These are phyloP conservation scores for Forsythia viridissima DNA, from an alignment of 257 asterid genomes.

Conservation along the genomic window DNA sequence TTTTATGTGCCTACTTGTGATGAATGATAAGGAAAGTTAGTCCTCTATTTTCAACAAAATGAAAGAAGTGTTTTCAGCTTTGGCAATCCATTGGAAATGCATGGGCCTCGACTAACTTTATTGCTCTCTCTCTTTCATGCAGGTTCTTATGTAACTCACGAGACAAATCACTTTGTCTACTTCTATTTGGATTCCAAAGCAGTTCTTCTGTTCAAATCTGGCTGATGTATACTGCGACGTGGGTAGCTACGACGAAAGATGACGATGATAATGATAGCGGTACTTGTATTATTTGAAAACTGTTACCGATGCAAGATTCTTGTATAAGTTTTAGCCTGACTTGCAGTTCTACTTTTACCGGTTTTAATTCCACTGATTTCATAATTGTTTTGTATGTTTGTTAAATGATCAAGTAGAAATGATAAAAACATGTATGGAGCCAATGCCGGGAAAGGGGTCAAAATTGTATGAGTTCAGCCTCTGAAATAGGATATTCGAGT, in stretches of 20 bases:
- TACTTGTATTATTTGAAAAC: slow-evolving; percentile 43
- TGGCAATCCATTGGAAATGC: slow-evolving; percentile 2
- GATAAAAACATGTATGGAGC: not conserved
- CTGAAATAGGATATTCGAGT: not conserved
- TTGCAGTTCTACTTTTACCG: not conserved
- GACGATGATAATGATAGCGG: slow-evolving; percentile 28
- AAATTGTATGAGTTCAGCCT: not conserved
- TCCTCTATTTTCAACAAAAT: not conserved
- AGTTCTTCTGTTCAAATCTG: slow-evolving; percentile 92
- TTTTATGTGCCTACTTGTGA: not conserved
- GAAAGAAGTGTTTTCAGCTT: not conserved
- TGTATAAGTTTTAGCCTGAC: slow-evolving; percentile 44
- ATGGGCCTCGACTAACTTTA: slow-evolving; percentile 13
- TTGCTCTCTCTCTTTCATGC: slow-evolving; percentile 11
- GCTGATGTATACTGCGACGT: slow-evolving; percentile 45
- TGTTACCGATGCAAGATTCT: slow-evolving; percentile 37
- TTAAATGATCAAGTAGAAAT: not conserved
- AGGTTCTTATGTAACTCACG: slow-evolving; percentile 99
- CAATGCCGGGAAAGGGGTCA: not conserved
- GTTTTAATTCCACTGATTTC: slow-evolving; percentile 6
- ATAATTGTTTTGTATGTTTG: not conserved
- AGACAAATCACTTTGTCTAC: slow-evolving; percentile 98
- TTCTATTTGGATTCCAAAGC: slow-evolving; percentile 98
- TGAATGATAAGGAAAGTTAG: not conserved
- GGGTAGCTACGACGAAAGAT: not conserved